phyloP scores from a whole-genome alignment of 176 grass and related monocot genomes.

The Rhynchospora tenuis region DNA sequence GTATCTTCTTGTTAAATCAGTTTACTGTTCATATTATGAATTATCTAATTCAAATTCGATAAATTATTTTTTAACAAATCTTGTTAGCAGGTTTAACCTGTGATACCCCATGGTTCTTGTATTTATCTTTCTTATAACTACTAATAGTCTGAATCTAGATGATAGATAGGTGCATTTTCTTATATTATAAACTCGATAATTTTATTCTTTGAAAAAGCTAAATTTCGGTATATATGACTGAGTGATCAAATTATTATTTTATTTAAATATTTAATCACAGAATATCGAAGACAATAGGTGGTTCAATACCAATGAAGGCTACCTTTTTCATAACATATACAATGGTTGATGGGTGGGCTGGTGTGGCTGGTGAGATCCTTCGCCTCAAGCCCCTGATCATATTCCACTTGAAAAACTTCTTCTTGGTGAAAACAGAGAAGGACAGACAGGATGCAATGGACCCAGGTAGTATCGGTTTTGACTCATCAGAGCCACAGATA shows the following conservation, averaged over 20 bases:
- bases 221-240: too few species aligned
- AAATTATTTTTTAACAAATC: background rate
- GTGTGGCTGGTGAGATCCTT: constrained; percentile 92
- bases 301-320: constrained; percentile 83
- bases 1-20: background rate
- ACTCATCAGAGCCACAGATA: constrained; percentile 79
- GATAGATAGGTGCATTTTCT: background rate
- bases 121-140: background rate
- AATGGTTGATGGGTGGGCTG: constrained; percentile 99
- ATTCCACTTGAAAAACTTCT: constrained; percentile 90
- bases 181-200: background rate
- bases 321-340: constrained; percentile 98
- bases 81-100: background rate
- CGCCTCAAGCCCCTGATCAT: constrained; percentile 75
- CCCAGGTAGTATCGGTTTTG: constrained; percentile 89
- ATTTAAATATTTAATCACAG: constrained; percentile 21
- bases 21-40: background rate
- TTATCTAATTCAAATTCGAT: background rate
- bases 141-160: background rate
- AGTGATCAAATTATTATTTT: background rate
- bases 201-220: background rate
- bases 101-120: background rate
- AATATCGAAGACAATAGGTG: constrained; percentile 80
- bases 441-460: constrained; percentile 92
- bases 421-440: constrained; percentile 98